A percentile compares a stretch with the other conserved stretches of the same genome.
These are phyloP conservation scores for Hymenoscyphus repandus DNA, from an alignment of 2,329 filamentous ascomycete species.

Conservation along the genomic window DNA sequence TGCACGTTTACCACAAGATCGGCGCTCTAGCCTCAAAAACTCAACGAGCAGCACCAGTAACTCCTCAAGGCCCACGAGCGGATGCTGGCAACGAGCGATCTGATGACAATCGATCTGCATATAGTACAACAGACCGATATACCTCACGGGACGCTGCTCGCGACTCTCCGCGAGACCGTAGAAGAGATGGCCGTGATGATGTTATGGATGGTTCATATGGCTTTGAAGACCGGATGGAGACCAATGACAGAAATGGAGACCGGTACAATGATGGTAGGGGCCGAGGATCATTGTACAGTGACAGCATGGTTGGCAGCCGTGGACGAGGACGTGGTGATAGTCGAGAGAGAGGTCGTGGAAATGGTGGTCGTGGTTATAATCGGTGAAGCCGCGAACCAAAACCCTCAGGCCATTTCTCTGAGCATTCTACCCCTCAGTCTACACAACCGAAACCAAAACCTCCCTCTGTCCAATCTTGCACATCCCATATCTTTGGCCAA, in stretches of 20 bases:
- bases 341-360: slow-evolving; percentile 21
- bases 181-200: slow-evolving; percentile 25
- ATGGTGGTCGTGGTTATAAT: slow-evolving; percentile 19
- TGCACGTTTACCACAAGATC: slow-evolving; percentile 68
- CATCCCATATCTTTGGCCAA: no score
- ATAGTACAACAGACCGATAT: slow-evolving; percentile 23
- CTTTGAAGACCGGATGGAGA: slow-evolving; percentile 32
- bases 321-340: slow-evolving; percentile 14
- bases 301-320: slow-evolving; percentile 23
- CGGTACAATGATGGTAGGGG: slow-evolving; percentile 7
- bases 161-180: slow-evolving; percentile 14
- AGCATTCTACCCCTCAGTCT: no score
- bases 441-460: no score
- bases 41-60: slow-evolving; percentile 10
- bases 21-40: slow-evolving; percentile 29
- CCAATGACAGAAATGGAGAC: slow-evolving; percentile 22
- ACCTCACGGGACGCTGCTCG: slow-evolving; percentile 12
- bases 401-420: no score
- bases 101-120: slow-evolving; percentile 17
- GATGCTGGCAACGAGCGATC: slow-evolving; percentile 16
- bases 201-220: slow-evolving; percentile 32
- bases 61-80: slow-evolving; percentile 29
- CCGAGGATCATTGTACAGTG: slow-evolving; percentile 29
- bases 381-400: slow-evolving; percentile 13
- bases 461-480: no score